Evolutionary conservation across 495 filamentous ascomycete genomes (phyloP).

Genomic region (Hyaloscypha bicolor): DNA sequence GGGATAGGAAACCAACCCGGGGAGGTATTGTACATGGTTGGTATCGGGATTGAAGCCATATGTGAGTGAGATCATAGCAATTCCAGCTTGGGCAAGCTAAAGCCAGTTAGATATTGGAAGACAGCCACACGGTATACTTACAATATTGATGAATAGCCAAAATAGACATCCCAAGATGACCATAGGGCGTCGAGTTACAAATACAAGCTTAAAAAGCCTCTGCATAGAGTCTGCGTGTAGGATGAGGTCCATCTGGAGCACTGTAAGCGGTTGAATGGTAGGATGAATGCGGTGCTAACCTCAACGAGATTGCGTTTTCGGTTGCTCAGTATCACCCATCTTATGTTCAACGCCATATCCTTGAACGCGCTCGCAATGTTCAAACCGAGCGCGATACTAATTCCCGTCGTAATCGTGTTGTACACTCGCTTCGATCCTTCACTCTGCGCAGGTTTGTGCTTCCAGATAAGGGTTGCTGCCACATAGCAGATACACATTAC

Average conservation of each 20-base stretch:
- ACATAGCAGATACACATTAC: constrained; percentile 23
- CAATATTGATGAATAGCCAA: constrained; percentile 31
- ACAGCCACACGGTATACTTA: neutral
- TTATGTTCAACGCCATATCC: constrained; percentile 35
- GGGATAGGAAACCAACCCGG: constrained; percentile 20
- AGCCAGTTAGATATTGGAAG: neutral
- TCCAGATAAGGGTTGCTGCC: constrained; percentile 17
- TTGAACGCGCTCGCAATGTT: constrained; percentile 37
- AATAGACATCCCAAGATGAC: constrained; percentile 21
- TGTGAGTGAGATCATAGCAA: constrained; percentile 31
- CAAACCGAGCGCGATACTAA: constrained; percentile 33
- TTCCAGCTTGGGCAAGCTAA: constrained; percentile 31
- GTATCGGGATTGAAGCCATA: constrained; percentile 27
- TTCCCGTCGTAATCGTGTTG: constrained; percentile 31
- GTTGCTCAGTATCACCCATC: constrained; percentile 32
- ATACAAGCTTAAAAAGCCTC: constrained; percentile 21
- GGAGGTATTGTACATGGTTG: neutral
- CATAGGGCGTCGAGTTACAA: constrained; percentile 10
- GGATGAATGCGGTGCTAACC: constrained; percentile 13
- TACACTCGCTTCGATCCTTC: constrained; percentile 28
- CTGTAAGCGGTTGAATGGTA: neutral
- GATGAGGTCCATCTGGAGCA: constrained; percentile 26
- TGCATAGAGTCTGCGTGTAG: constrained; percentile 29
- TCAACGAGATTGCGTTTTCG: constrained; percentile 28
- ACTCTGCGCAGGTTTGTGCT: constrained; percentile 13